Evolutionary conservation across 768 basidiomycete genomes (phyloP).

Genomic region (Podaxis rugospora): DNA sequence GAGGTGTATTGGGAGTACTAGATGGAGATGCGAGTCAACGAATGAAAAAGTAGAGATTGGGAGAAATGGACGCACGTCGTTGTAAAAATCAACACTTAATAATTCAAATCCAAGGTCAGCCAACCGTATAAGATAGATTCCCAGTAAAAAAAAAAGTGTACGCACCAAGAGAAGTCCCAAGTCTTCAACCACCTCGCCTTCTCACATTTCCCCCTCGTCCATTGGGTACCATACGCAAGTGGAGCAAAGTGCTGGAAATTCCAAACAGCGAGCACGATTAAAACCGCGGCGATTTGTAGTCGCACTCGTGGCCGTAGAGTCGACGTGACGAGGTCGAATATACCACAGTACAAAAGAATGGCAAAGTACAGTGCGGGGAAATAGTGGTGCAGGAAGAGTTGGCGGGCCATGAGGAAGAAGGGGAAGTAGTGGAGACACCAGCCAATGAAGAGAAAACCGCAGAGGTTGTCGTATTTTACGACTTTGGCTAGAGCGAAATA

Average conservation of each 20-base stretch:
- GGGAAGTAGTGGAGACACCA: constrained; percentile 95
- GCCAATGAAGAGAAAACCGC: constrained; percentile 87
- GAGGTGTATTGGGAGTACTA: constrained; percentile 58
- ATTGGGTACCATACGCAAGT: constrained; percentile 75
- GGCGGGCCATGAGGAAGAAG: constrained; percentile 96
- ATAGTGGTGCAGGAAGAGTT: constrained; percentile 98
- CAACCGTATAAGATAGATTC: not conserved
- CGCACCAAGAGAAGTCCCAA: constrained; percentile 94
- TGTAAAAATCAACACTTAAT: constrained; percentile 60
- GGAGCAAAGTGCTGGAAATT: constrained; percentile 79
- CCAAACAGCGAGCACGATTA: constrained; percentile 72
- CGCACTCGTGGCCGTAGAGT: constrained; percentile 70
- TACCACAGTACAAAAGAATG: constrained; percentile 68
- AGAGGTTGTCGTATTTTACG: constrained; percentile 86
- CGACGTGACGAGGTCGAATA: constrained; percentile 86
- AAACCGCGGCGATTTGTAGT: constrained; percentile 74
- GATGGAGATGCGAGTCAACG: constrained; percentile 3
- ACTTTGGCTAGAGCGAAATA: constrained; percentile 59
- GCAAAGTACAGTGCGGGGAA: constrained; percentile 95
- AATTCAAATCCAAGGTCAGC: not conserved
- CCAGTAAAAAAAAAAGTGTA: not conserved
- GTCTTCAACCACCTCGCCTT: constrained; percentile 82
- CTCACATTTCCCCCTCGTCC: constrained; percentile 80
- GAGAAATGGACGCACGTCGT: constrained; percentile 45
- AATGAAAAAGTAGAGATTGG: not conserved